Percentiles rank a stretch among this genome's conserved stretches.
Evolutionary conservation across 768 basidiomycete genomes (phyloP).

Genomic region (Kwoniella sp.): DNA sequence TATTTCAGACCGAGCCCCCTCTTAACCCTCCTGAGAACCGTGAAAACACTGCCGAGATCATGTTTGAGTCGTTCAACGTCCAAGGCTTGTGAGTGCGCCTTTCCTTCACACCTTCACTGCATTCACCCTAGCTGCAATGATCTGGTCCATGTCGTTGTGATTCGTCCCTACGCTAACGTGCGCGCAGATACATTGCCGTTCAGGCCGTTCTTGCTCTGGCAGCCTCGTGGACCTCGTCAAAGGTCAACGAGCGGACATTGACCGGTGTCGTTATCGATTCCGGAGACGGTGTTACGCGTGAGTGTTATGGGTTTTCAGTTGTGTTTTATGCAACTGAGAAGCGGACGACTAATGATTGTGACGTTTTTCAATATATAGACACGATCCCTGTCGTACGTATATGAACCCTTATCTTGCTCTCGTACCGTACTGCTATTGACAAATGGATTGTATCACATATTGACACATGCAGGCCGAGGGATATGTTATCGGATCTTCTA

Average conservation of each 20-base stretch:
- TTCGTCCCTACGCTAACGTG: background rate
- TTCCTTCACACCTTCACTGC: background rate
- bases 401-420: too few species aligned
- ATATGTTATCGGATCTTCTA: conserved; percentile 97
- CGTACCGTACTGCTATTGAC: too few species aligned
- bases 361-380: conserved; percentile 55
- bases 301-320: too few species aligned
- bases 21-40: conserved; percentile 97
- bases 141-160: background rate
- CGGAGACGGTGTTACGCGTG: conserved; percentile 93
- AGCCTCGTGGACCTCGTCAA: conserved; percentile 92
- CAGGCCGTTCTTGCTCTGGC: conserved; percentile 98
- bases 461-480: conserved; percentile 70
- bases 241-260: conserved; percentile 83
- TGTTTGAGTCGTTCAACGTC: conserved; percentile 99
- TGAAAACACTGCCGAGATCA: conserved; percentile 98
- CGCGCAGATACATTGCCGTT: conserved; percentile 79
- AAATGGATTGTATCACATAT: too few species aligned
- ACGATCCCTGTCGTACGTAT: conserved; percentile 67
- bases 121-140: background rate
- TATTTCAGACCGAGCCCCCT: conserved; percentile 99
- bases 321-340: too few species aligned
- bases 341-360: background rate
- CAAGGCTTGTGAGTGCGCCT: conserved; percentile 67
- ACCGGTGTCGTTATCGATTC: conserved; percentile 99